Evolutionary conservation across 208 protist species (phyloP).

Genomic region (Leishmania aethiopica): DNA sequence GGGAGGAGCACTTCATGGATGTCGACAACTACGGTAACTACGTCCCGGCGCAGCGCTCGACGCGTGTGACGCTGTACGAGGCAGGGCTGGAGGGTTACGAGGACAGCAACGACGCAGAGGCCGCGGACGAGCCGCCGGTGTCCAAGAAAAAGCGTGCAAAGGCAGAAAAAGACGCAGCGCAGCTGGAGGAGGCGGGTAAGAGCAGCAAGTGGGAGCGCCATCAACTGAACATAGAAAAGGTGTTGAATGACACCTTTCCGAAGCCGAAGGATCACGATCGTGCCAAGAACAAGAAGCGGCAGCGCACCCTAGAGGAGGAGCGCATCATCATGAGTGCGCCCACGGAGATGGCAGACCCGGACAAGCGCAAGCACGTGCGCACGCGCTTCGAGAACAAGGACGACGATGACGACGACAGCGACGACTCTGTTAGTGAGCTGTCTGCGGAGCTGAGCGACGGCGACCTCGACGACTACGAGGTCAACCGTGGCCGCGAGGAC

Average conservation of each 20-base stretch:
- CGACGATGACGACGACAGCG: conserved; percentile 38
- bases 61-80: conserved; percentile 74
- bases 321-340: conserved; percentile 65
- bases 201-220: conserved; percentile 78
- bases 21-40: conserved; percentile 93
- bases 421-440: conserved; percentile 32
- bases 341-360: conserved; percentile 33
- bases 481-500: conserved; percentile 71
- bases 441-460: conserved; percentile 47
- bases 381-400: conserved; percentile 42
- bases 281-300: conserved; percentile 39
- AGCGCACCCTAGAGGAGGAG: conserved; percentile 76
- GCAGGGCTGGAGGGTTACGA: conserved; percentile 51
- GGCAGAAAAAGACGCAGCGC: conserved; percentile 44
- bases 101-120: conserved; percentile 36
- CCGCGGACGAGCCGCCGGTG: conserved; percentile 42
- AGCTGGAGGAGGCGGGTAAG: conserved; percentile 36
- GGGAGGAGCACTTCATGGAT: conserved; percentile 81
- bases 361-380: conserved; percentile 60
- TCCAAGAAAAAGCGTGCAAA: conserved; percentile 36
- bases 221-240: conserved; percentile 85
- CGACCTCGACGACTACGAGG: conserved; percentile 51
- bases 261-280: conserved; percentile 53
- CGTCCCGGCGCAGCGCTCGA: conserved; percentile 65
- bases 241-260: conserved; percentile 85